Percentiles rank a stretch among this genome's conserved stretches.
Evolutionary conservation across 768 basidiomycete species (phyloP).

Genomic region (Suillus luteus): DNA sequence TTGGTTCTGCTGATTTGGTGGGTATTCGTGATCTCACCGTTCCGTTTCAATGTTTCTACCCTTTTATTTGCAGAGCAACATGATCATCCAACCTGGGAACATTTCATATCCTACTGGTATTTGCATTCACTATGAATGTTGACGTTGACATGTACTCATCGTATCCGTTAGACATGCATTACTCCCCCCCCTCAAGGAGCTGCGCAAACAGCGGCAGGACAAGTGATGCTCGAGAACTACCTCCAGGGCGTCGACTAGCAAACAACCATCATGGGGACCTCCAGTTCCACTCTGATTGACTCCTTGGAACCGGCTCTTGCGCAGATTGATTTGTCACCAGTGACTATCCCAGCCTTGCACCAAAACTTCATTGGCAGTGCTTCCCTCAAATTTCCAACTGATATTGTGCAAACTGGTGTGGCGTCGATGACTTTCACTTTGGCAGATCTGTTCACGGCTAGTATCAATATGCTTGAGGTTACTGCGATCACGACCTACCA

Average conservation of each 20-base stretch:
- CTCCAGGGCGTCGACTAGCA: slow-evolving; percentile 61
- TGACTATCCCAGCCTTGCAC: slow-evolving; percentile 64
- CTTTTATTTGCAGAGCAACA: slow-evolving; percentile 40
- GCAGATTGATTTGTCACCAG: slow-evolving; percentile 58
- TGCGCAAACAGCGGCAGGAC: slow-evolving; percentile 52
- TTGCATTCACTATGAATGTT: slow-evolving; percentile 5
- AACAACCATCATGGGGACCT: slow-evolving; percentile 57
- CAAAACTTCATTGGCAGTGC: slow-evolving; percentile 60
- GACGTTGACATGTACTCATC: neutral
- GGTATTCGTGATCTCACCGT: neutral
- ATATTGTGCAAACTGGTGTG: slow-evolving; percentile 62
- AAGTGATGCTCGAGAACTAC: slow-evolving; percentile 61
- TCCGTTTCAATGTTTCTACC: neutral
- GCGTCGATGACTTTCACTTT: slow-evolving; percentile 60
- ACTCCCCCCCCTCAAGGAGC: slow-evolving; percentile 59
- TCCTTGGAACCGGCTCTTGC: slow-evolving; percentile 65
- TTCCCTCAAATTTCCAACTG: slow-evolving; percentile 57
- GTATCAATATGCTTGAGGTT: slow-evolving; percentile 60
- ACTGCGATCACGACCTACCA: slow-evolving; percentile 56
- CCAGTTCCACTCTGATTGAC: slow-evolving; percentile 55
- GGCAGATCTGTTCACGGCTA: slow-evolving; percentile 71
- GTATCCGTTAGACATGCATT: slow-evolving; percentile 52
- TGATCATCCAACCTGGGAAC: slow-evolving; percentile 62
- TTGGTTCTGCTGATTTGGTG: slow-evolving; percentile 64
- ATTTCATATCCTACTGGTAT: slow-evolving; percentile 55